Evolutionary conservation across 805 yeast genomes (phyloP), one percentile per base, ranked within the genome.

Genomic region (Dipodascopsis uninucleata): DNA sequence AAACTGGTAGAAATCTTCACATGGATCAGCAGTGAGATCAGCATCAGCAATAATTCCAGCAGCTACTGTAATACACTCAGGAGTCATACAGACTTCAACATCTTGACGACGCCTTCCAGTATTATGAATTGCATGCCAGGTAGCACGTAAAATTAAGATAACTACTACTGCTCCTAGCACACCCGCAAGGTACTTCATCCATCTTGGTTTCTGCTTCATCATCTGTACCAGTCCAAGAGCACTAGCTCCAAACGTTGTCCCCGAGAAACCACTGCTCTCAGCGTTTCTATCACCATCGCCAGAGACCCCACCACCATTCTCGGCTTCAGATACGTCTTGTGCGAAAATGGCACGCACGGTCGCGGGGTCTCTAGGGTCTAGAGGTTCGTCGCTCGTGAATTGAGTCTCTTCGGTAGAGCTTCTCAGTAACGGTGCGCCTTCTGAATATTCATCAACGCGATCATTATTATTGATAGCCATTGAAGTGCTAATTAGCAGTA

Each of bases 1-100:
- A 31, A 38, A 51, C 47, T 49, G 50, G 33, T 26, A 51, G 33
- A 51, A 51, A 34, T 51, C 50, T 10, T 40, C 47, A 31, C 55
- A 51, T 9, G 55, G 55, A 33, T 44, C 47, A 20, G 38, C 49
- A 3, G 55, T 12, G 8, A 34, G 17, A 29, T 51, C 48, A 32
- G 36, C 43, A 26, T 49, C 54, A 10, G 53, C 54, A 14, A 51
- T 35, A 7, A 51, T 24, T 14, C 47, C 49, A 5, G 53, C 54
- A 14, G 55, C 49, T 8, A 40, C 47, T 6, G 43, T 40, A 16
- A 51, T 45, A 31, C 55, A 51, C 23, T 29, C 55, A 10, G 55
- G 31, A 20, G 55, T 37, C 45, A 38, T 38, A 39, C 55, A 51
- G 20, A 51, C 43, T 8, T 25, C 38, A 12, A 18, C 49, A 10